A percentile compares a stretch with the other conserved stretches of the same genome.
Evolutionary conservation across 1,284 basidiomycete species (phyloP).

Genomic region (Moesziomyces aphidis): DNA sequence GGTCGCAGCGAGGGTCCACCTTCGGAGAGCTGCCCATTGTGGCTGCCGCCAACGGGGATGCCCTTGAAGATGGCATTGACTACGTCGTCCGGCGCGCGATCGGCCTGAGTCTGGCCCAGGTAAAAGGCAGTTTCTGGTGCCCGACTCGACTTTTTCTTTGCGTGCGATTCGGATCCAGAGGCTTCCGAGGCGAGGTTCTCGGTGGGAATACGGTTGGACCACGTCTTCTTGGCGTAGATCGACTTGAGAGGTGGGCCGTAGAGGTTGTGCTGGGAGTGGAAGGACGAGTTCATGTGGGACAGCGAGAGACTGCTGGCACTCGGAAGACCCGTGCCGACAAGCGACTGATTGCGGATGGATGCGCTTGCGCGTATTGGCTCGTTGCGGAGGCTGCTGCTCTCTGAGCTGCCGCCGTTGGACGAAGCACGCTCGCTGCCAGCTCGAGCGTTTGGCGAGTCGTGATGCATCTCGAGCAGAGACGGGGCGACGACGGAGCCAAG

Average conservation of each 20-base stretch:
- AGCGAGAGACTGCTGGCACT: conserved; percentile 42
- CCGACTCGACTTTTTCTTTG: conserved; percentile 14
- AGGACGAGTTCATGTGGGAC: conserved; percentile 13
- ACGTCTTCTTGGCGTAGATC: conserved; percentile 35
- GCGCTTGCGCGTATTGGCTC: conserved; percentile 23
- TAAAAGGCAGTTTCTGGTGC: conserved; percentile 18
- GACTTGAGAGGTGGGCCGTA: conserved; percentile 37
- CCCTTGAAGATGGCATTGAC: conserved; percentile 55
- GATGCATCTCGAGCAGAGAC: conserved; percentile 10
- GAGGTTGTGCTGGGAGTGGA: conserved; percentile 21
- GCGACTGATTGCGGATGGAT: conserved; percentile 18
- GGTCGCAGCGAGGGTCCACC: conserved; percentile 10
- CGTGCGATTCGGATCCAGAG: conserved; percentile 8
- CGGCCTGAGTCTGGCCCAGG: conserved; percentile 30
- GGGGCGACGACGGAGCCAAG: conserved; percentile 27
- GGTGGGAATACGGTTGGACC: conserved; percentile 35
- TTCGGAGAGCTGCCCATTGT: conserved; percentile 11
- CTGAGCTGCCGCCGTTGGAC: conserved; percentile 18
- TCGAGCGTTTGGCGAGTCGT: neutral
- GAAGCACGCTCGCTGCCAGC: conserved; percentile 8
- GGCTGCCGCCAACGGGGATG: conserved; percentile 37
- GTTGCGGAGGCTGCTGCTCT: conserved; percentile 33
- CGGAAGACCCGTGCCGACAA: conserved; percentile 20
- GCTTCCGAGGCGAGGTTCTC: conserved; percentile 31
- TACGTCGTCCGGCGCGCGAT: conserved; percentile 49